Evolutionary conservation across 805 yeast genomes (phyloP).

Genomic region (Blastobotrys chiropterorum): DNA sequence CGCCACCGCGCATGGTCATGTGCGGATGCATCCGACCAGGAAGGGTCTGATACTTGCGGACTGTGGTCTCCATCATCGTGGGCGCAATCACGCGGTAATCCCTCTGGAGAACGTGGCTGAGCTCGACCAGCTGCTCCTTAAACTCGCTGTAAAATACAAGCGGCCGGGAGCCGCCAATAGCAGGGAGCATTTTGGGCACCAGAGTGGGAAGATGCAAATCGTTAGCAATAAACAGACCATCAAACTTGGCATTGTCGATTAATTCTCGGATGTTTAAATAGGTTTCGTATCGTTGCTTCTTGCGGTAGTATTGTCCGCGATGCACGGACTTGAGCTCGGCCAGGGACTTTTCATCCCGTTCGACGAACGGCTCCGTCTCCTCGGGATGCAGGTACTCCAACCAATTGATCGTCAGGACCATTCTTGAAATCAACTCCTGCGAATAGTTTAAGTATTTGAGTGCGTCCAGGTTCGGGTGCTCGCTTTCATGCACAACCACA

Average conservation of each 20-base stretch:
- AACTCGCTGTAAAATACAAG: slow-evolving; percentile 74
- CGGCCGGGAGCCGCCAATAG: slow-evolving; percentile 80
- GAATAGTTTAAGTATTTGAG: slow-evolving; percentile 57
- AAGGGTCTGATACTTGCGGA: slow-evolving; percentile 83
- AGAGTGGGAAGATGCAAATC: slow-evolving; percentile 64
- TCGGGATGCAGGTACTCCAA: slow-evolving; percentile 82
- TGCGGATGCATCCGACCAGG: slow-evolving; percentile 92
- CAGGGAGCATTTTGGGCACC: slow-evolving; percentile 54
- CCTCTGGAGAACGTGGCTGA: slow-evolving; percentile 58
- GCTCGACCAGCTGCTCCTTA: slow-evolving; percentile 72
- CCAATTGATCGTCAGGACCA: slow-evolving; percentile 67
- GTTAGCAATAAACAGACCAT: slow-evolving; percentile 67
- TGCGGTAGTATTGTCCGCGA: slow-evolving; percentile 60
- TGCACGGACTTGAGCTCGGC: slow-evolving; percentile 52
- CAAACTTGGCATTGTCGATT: slow-evolving; percentile 52
- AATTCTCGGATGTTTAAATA: slow-evolving; percentile 34
- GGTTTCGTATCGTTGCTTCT: slow-evolving; percentile 46
- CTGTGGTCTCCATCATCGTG: slow-evolving; percentile 71
- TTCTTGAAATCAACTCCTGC: slow-evolving; percentile 42
- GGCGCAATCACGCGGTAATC: slow-evolving; percentile 79
- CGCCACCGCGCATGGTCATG: slow-evolving; percentile 90
- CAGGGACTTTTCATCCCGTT: slow-evolving; percentile 44
- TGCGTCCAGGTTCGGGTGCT: slow-evolving; percentile 77
- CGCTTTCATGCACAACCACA: slow-evolving; percentile 81
- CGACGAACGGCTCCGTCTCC: slow-evolving; percentile 38